Evolutionary conservation across 257 asterid species (phyloP).

Genomic region (Schizonepeta tenuifolia): DNA sequence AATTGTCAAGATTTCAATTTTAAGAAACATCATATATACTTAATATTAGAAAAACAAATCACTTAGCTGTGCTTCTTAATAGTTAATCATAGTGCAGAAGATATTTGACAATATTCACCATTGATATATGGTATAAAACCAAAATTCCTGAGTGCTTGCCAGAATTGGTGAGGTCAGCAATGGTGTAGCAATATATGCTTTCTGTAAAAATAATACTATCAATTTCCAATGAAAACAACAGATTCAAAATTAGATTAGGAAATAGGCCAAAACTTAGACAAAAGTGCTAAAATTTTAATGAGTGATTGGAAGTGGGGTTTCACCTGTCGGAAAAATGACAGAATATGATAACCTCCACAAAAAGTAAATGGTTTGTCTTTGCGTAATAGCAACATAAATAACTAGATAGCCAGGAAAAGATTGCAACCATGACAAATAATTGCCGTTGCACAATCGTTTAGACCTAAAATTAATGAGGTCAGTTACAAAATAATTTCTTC

Average conservation of each 20-base stretch:
- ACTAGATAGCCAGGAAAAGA: not conserved
- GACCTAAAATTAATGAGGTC: not conserved
- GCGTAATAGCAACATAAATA: slow-evolving; percentile 15
- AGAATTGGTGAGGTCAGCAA: not conserved
- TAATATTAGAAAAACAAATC: no score
- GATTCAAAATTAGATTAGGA: not conserved
- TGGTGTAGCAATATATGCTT: no score
- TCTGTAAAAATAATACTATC: no score
- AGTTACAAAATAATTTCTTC: not conserved
- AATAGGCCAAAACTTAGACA: not conserved
- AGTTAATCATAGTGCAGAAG: not conserved
- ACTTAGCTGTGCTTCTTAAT: not conserved
- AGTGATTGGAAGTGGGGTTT: slow-evolving; percentile 13
- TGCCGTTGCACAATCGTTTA: not conserved
- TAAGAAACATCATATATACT: not conserved
- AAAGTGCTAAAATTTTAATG: not conserved
- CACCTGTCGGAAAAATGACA: not conserved
- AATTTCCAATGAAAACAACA: not conserved
- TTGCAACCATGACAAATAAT: no score
- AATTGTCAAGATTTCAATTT: no score
- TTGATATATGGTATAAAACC: not conserved
- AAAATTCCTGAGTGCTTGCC: not conserved
- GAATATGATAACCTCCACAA: slow-evolving; percentile 17
- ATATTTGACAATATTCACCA: not conserved
- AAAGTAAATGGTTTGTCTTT: not conserved